Evolutionary conservation across 2,329 filamentous ascomycete species (phyloP).

Genomic region (Fonsecaea pugnacius): DNA sequence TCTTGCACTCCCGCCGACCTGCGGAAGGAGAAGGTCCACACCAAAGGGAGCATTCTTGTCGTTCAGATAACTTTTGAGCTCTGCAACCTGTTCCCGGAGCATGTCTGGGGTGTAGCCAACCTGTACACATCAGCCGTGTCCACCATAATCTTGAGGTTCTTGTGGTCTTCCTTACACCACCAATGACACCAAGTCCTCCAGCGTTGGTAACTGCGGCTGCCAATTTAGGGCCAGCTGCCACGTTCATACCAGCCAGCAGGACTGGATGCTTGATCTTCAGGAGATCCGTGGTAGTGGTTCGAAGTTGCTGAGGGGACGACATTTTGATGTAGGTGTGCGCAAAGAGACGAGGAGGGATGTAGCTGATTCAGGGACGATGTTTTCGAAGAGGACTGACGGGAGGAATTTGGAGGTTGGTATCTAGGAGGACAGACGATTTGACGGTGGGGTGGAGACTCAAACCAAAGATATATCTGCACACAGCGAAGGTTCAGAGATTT

Average conservation of each 20-base stretch:
- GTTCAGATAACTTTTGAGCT: constrained; percentile 83
- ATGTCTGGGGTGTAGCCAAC: constrained; percentile 90
- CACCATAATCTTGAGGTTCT: neutral
- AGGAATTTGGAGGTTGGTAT: neutral
- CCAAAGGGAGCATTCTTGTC: constrained; percentile 96
- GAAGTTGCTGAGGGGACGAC: constrained; percentile 72
- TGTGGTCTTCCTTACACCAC: constrained; percentile 64
- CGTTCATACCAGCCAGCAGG: constrained; percentile 98
- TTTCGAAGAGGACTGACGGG: neutral
- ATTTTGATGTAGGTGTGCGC: constrained; percentile 27
- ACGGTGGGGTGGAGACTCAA: neutral
- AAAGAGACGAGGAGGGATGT: neutral
- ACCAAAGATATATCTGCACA: constrained; percentile 1
- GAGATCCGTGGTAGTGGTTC: constrained; percentile 90
- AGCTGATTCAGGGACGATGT: neutral
- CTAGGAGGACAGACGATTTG: neutral
- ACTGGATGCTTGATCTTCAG: constrained; percentile 98
- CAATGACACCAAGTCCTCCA: constrained; percentile 93
- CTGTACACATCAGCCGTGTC: constrained; percentile 22
- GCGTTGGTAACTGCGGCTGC: constrained; percentile 97
- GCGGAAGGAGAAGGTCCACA: constrained; percentile 88
- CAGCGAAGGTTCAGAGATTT: neutral
- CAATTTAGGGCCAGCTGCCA: constrained; percentile 93
- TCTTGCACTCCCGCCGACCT: constrained; percentile 89
- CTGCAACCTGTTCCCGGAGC: constrained; percentile 90